Evolutionary conservation across 352 stramenopile species (phyloP), one percentile per base, ranked within the genome.

Genomic region (Thalassiosira delicatula): DNA sequence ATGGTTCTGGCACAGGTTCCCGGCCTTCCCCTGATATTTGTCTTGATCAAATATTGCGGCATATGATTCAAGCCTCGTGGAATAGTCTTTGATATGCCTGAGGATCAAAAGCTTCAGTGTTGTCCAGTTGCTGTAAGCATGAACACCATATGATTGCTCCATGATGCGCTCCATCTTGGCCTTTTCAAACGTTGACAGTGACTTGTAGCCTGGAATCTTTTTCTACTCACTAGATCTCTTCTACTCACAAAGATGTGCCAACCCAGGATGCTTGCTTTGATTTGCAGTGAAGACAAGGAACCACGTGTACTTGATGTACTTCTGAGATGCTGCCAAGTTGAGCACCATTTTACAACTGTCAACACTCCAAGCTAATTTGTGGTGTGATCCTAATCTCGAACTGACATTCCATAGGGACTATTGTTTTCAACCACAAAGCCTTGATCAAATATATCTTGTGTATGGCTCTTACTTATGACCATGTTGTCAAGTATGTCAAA

Each of bases 1-100:
- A 62, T 83, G 76, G 8, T 69, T 46, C 62, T 83, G 76, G 51
- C 17, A 57, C 29, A 68, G 44, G 63, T 83, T 83, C 25, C 76
- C 66, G 54, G 74, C 68, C 19, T 76, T 29, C 44, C 49, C 27
- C 65, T 82, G 65, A 30, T 82, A 82, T 46, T 82, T 56, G n/a
- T 67, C 42, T 5, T 65, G 32, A 49, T 62, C 44, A 35, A 82
- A 82, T n/a, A 82, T 27, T 23, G 37, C 62, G 19, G 40, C 17
- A 29, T 25, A 32, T 4, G 27, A 32, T 9, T 40, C 65, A 2
- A 12, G 12, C n/a, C 32, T 30, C 44, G 62, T 51, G 44, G 0
- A 29, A 62, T 61, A 0, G 33, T 61, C 53, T 33, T 61, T 75
- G 63, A 54, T 68, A 21, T 54, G 59, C 3, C 11, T 17, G 19